phyloP scores from a whole-genome alignment of 495 filamentous ascomycete species.

The Penicillium ochrochloron region DNA sequence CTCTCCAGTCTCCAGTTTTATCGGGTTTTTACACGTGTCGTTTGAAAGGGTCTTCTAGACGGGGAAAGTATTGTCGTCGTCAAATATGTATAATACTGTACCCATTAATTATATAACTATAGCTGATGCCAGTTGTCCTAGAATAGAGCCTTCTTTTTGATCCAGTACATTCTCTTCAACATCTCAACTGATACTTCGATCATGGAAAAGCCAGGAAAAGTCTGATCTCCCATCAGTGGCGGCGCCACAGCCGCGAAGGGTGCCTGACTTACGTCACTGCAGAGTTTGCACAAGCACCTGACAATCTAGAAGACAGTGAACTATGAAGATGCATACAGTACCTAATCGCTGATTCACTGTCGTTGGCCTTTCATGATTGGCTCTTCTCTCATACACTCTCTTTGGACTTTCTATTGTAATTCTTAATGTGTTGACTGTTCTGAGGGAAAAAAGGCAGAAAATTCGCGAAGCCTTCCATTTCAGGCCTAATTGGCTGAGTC shows the following conservation, averaged over 20 bases:
- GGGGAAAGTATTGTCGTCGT: not conserved
- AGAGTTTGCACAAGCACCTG: conserved; percentile 19
- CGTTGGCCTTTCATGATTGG: too few species aligned
- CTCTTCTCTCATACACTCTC: not conserved
- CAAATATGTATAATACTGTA: not conserved
- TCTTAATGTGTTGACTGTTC: not conserved
- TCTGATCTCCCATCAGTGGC: conserved; percentile 21
- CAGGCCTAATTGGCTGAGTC: not conserved
- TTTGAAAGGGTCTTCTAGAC: not conserved
- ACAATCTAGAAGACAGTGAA: not conserved
- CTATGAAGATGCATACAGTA: not conserved
- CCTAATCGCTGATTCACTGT: too few species aligned
- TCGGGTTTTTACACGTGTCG: conserved; percentile 2
- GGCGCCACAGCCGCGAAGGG: conserved; percentile 27
- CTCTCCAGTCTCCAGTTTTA: conserved; percentile 4
- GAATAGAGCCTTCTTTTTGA: not conserved
- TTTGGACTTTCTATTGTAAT: not conserved
- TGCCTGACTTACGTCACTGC: conserved; percentile 24
- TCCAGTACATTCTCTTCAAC: not conserved
- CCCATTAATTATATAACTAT: not conserved
- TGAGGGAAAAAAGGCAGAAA: not conserved
- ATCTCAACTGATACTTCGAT: not conserved
- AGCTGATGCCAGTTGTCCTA: not conserved
- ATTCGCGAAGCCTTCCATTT: not conserved
- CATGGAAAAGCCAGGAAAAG: not conserved